phyloP scores from a whole-genome alignment of 257 asterid genomes.

The Solanum piurae region DNA sequence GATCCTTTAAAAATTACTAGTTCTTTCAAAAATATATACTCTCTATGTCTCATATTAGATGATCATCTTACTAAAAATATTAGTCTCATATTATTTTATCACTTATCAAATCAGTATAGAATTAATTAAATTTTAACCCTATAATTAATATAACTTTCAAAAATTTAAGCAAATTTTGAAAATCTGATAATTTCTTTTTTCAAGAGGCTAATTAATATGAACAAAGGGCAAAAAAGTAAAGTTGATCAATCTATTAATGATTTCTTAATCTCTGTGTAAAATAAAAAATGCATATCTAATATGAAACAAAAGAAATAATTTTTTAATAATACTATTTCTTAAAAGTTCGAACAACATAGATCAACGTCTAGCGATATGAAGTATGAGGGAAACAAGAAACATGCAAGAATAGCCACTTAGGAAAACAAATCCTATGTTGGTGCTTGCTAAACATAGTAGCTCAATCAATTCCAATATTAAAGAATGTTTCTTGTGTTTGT shows the following conservation, averaged over 20 bases:
- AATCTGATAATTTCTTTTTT: too few species aligned
- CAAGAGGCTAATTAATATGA: not conserved
- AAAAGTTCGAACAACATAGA: not conserved
- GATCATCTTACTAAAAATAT: too few species aligned
- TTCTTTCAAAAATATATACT: not conserved
- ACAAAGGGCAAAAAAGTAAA: not conserved
- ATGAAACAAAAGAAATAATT: accelerated
- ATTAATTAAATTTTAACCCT: not conserved
- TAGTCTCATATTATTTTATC: not conserved
- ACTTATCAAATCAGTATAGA: not conserved
- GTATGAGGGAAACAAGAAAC: constrained; percentile 14
- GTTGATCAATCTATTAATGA: too few species aligned
- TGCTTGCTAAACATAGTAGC: constrained; percentile 13
- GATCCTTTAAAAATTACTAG: not conserved
- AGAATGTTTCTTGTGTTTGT: constrained; percentile 7
- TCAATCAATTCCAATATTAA: constrained; percentile 11
- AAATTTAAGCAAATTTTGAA: not conserved
- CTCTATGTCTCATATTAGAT: not conserved
- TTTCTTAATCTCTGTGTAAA: accelerated
- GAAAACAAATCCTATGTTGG: constrained; percentile 21
- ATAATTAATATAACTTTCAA: too few species aligned
- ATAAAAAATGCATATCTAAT: not conserved
- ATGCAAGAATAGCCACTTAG: constrained; percentile 25
- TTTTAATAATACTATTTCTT: accelerated
- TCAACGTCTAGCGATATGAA: not conserved